Evolutionary conservation across 257 asterid species (phyloP).

Genomic region (Fraxinus pennsylvanica): DNA sequence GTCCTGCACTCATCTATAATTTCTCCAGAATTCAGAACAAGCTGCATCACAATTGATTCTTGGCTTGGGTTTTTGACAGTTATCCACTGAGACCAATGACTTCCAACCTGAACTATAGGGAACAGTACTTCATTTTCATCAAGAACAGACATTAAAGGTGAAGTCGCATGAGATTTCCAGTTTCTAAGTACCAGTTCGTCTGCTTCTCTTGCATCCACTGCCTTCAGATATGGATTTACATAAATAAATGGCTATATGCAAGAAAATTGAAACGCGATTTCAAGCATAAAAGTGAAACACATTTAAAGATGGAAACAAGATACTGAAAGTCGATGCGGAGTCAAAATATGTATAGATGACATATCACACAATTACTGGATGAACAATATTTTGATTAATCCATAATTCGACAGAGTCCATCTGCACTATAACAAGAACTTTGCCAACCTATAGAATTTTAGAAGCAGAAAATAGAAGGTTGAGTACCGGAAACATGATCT

Average conservation of each 20-base stretch:
- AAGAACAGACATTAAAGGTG: constrained; percentile 53
- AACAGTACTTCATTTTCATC: constrained; percentile 53
- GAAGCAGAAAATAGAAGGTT: not conserved
- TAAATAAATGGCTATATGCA: constrained; percentile 18
- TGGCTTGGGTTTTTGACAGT: constrained; percentile 69
- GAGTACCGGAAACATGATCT: not conserved
- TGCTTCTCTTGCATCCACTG: constrained; percentile 46
- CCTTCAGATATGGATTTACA: constrained; percentile 46
- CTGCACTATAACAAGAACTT: not conserved
- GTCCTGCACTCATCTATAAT: constrained; percentile 60
- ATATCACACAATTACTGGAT: not conserved
- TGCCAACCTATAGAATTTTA: not conserved
- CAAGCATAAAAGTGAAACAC: not conserved
- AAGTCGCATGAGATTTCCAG: constrained; percentile 85
- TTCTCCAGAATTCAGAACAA: constrained; percentile 76
- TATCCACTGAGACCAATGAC: constrained; percentile 59
- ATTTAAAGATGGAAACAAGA: not conserved
- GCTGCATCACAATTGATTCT: constrained; percentile 68
- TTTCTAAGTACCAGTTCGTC: constrained; percentile 58
- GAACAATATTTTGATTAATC: not conserved
- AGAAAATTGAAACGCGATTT: constrained; percentile 9
- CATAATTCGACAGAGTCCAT: not conserved
- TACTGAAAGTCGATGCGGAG: not conserved
- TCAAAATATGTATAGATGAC: not conserved
- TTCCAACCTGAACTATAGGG: constrained; percentile 67